phyloP scores from a whole-genome alignment of 257 asterid species.

The Nicotiana noctiflora region DNA sequence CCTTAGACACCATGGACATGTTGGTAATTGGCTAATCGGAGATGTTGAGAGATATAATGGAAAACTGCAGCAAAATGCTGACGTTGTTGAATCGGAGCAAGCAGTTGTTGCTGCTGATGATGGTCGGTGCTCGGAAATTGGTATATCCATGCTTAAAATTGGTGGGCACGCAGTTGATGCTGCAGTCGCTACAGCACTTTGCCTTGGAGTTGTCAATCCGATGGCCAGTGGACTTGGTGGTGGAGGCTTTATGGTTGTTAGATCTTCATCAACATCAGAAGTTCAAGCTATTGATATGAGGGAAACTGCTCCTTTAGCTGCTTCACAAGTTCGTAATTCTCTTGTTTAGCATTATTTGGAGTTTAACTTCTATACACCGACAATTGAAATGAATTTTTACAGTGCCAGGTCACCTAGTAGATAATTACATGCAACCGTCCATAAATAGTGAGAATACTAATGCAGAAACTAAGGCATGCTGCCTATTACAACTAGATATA shows the following conservation, averaged over 20 bases:
- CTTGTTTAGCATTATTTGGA: not conserved
- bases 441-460: too few species aligned
- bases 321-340: slow-evolving; percentile 46
- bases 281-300: slow-evolving; percentile 74
- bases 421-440: too few species aligned
- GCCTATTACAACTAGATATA: too few species aligned
- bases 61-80: slow-evolving; percentile 19
- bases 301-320: slow-evolving; percentile 84
- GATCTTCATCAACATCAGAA: slow-evolving; percentile 34
- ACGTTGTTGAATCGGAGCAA: slow-evolving; percentile 36
- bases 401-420: too few species aligned
- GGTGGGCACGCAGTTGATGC: slow-evolving; percentile 97
- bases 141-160: slow-evolving; percentile 39
- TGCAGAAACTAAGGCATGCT: too few species aligned
- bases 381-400: too few species aligned
- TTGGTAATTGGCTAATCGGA: slow-evolving; percentile 6
- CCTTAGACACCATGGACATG: not conserved
- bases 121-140: slow-evolving; percentile 78
- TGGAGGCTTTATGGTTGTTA: slow-evolving; percentile 79
- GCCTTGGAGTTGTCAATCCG: slow-evolving; percentile 78
- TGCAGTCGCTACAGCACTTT: slow-evolving; percentile 67
- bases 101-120: slow-evolving; percentile 89
- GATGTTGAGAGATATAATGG: slow-evolving; percentile 10
- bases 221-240: slow-evolving; percentile 85
- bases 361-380: too few species aligned